A percentile compares a stretch with the other conserved stretches of the same genome.
phyloP scores from a whole-genome alignment of 2,329 filamentous ascomycete genomes.

The Blastomyces gilchristii region DNA sequence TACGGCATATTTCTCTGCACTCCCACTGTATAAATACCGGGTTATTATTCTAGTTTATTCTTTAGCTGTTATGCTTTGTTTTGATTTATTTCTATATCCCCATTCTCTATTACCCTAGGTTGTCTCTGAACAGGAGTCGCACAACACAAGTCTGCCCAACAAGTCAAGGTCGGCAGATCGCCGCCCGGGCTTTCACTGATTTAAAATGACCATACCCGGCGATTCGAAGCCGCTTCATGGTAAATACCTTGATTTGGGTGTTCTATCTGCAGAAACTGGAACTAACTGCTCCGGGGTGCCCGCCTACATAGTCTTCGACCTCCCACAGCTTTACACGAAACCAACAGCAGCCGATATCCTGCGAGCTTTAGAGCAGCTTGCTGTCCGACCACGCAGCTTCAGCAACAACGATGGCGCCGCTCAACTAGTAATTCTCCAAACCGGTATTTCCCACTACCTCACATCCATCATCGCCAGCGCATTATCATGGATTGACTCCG shows the following conservation, averaged over 20 bases:
- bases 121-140: neutral
- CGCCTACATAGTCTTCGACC: conserved; percentile 49
- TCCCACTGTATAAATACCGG: conserved; percentile 12
- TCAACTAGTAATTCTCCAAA: conserved; percentile 27
- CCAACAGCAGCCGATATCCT: conserved; percentile 57
- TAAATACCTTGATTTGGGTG: conserved; percentile 21
- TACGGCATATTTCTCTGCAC: neutral
- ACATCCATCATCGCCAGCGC: conserved; percentile 39
- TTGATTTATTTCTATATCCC: neutral
- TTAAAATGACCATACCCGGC: conserved; percentile 24
- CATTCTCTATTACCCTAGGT: neutral
- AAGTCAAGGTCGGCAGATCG: neutral
- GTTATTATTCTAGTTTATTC: neutral
- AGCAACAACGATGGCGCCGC: conserved; percentile 22
- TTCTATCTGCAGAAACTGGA: conserved; percentile 24
- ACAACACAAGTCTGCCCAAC: neutral
- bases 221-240: conserved; percentile 31
- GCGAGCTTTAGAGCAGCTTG: conserved; percentile 54
- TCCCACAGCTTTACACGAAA: conserved; percentile 73
- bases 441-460: conserved; percentile 37
- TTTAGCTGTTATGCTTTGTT: conserved; percentile 5
- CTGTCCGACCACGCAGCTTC: conserved; percentile 50
- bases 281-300: conserved; percentile 1
- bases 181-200: neutral
- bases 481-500: conserved; percentile 37